Evolutionary conservation across 495 filamentous ascomycete species (phyloP).

Genomic region (Tirmania nivea): DNA sequence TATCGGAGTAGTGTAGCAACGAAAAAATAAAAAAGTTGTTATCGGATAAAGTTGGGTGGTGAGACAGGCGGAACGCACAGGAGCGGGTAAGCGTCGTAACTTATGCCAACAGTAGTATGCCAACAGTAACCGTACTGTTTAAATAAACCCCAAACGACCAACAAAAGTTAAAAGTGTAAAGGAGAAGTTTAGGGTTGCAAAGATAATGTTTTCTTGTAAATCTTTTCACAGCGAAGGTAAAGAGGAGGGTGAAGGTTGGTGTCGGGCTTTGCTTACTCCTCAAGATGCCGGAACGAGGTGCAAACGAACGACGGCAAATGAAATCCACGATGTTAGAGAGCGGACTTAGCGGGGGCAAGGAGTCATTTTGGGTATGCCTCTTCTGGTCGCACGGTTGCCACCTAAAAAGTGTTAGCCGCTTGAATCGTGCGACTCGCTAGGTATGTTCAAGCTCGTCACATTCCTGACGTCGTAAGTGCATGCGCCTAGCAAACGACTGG

Average conservation of each 20-base stretch:
- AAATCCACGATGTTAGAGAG: not conserved
- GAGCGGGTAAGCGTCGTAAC: not conserved
- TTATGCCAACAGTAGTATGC: not conserved
- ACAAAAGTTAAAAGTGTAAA: not conserved
- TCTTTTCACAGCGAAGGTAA: not conserved
- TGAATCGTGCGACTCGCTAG: not conserved
- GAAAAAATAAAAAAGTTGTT: constrained; percentile 7
- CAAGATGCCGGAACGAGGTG: not conserved
- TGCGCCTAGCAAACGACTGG: not conserved
- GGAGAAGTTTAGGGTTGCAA: not conserved
- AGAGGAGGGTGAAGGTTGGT: not conserved
- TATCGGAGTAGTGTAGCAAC: not conserved
- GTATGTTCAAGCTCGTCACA: not conserved
- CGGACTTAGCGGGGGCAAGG: not conserved
- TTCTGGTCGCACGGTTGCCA: not conserved
- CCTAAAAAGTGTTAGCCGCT: not conserved
- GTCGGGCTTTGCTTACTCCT: not conserved
- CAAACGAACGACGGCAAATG: not conserved
- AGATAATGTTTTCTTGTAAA: not conserved
- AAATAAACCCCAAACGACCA: not conserved
- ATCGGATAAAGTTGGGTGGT: constrained; percentile 14
- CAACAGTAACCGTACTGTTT: not conserved
- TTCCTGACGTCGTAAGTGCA: not conserved
- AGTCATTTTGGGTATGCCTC: not conserved
- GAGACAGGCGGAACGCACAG: not conserved